Evolutionary conservation across 306 rosid genomes (phyloP).

Genomic region (Trichosanthes truncata): DNA sequence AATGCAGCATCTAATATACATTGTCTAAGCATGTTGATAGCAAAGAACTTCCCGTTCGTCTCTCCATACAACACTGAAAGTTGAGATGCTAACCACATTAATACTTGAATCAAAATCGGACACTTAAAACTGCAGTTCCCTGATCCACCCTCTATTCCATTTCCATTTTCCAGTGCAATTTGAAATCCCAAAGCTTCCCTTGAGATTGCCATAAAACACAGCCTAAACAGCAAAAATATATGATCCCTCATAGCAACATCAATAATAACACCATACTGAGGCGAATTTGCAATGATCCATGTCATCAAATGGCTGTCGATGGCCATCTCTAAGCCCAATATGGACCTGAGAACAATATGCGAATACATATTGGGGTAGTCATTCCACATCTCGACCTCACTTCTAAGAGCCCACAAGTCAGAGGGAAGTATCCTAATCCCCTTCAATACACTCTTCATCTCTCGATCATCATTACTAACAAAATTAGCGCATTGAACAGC

Average conservation of each 20-base stretch:
- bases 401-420: slow-evolving; percentile 28
- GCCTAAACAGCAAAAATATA: slow-evolving; percentile 31
- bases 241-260: slow-evolving; percentile 54
- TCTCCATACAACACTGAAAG: slow-evolving; percentile 58
- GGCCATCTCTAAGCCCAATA: slow-evolving; percentile 20
- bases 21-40: slow-evolving; percentile 37
- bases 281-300: slow-evolving; percentile 65
- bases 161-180: slow-evolving; percentile 1
- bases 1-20: slow-evolving; percentile 43
- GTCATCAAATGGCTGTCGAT: slow-evolving; percentile 19
- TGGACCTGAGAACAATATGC: slow-evolving; percentile 22
- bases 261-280: slow-evolving; percentile 49
- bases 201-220: slow-evolving; percentile 48
- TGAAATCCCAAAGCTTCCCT: slow-evolving; percentile 36
- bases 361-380: slow-evolving; percentile 40
- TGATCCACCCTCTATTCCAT: slow-evolving; percentile 3
- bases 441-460: not conserved
- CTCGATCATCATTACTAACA: not conserved
- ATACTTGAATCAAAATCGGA: slow-evolving; percentile 40
- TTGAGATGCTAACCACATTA: slow-evolving; percentile 61
- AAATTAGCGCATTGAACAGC: slow-evolving; percentile 35
- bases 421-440: slow-evolving; percentile 45
- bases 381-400: slow-evolving; percentile 53
- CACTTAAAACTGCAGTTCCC: slow-evolving; percentile 22
- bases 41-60: slow-evolving; percentile 39